Conservation (phyloP, 352 stramenopile genomes). For the Globisporangium nodosum region DNA sequence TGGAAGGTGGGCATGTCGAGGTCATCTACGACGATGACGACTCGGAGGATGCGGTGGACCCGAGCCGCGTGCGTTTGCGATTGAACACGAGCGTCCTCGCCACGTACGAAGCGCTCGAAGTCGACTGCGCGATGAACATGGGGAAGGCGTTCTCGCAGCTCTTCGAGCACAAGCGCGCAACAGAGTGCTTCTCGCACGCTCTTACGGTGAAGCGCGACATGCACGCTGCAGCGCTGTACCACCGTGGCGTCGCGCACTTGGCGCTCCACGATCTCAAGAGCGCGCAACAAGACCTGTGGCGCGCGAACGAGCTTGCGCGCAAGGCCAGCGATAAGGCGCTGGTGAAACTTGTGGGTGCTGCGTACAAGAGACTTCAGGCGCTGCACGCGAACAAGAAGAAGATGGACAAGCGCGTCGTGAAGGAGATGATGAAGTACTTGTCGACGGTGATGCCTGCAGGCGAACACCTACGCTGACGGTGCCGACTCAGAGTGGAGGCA, state of each 20-base stretch:
- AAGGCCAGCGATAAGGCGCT: constrained; percentile 30
- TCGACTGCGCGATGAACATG: constrained; percentile 83
- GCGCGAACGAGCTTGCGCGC: constrained; percentile 52
- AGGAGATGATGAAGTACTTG: constrained; percentile 80
- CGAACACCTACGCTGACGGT: neutral
- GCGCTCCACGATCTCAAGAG: constrained; percentile 52
- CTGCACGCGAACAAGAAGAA: constrained; percentile 75
- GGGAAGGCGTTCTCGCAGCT: constrained; percentile 62
- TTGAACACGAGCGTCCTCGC: constrained; percentile 45
- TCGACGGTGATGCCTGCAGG: constrained; percentile 34
- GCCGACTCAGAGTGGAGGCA: too few relatives aligned
- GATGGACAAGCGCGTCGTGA: constrained; percentile 76
- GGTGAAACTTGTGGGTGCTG: constrained; percentile 40
- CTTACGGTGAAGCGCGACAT: constrained; percentile 34
- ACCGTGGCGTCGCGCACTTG: constrained; percentile 59
- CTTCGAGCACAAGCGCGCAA: constrained; percentile 41
- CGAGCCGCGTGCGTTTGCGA: constrained; percentile 44
- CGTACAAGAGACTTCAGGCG: constrained; percentile 71
- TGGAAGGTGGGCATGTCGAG: constrained; percentile 40
- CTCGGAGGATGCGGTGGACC: constrained; percentile 43
- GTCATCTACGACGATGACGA: constrained; percentile 55
- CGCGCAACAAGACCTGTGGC: constrained; percentile 63
- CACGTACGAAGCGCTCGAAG: constrained; percentile 42
- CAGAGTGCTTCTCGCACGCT: constrained; percentile 56
- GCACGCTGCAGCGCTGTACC: constrained; percentile 65